A percentile compares a stretch with the other conserved stretches of the same genome.
Conservation (phyloP, 768 basidiomycete genomes). For the Coprinopsis cinerea region DNA sequence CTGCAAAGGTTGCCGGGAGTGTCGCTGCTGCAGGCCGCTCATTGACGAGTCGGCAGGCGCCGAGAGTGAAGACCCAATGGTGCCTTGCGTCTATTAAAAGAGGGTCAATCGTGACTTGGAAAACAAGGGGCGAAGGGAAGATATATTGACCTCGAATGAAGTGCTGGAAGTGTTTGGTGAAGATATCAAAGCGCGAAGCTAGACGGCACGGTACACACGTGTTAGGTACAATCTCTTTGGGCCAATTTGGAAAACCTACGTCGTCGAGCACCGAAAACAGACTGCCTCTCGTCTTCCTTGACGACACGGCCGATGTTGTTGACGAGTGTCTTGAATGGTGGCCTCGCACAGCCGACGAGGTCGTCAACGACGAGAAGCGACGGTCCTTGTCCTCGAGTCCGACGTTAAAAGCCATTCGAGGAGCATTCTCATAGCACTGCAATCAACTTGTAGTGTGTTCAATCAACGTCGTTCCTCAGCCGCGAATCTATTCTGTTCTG, state of each 20-base stretch:
- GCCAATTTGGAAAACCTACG: conserved; percentile 21
- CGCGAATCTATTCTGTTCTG: not conserved
- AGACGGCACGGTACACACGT: conserved; percentile 36
- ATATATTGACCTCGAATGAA: conserved; percentile 23
- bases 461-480: not conserved
- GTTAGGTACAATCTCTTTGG: conserved; percentile 35
- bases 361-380: conserved; percentile 1
- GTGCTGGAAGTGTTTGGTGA: conserved; percentile 30
- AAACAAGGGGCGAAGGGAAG: conserved; percentile 6
- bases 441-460: not conserved
- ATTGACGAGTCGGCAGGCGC: conserved; percentile 27
- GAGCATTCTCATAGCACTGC: not conserved
- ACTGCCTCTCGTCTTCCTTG: conserved; percentile 11
- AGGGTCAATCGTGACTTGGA: conserved; percentile 1
- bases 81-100: conserved; percentile 10
- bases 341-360: not conserved
- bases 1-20: conserved; percentile 15
- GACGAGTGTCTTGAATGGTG: conserved; percentile 7
- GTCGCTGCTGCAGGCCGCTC: conserved; percentile 16
- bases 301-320: conserved; percentile 1
- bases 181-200: conserved; percentile 37
- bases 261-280: conserved; percentile 25
- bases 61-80: conserved; percentile 21
- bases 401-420: not conserved
- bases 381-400: not conserved